A percentile compares a stretch with the other conserved stretches of the same genome.
Evolutionary conservation across 306 rosid species (phyloP).

Genomic region (Gillenia trifoliata): DNA sequence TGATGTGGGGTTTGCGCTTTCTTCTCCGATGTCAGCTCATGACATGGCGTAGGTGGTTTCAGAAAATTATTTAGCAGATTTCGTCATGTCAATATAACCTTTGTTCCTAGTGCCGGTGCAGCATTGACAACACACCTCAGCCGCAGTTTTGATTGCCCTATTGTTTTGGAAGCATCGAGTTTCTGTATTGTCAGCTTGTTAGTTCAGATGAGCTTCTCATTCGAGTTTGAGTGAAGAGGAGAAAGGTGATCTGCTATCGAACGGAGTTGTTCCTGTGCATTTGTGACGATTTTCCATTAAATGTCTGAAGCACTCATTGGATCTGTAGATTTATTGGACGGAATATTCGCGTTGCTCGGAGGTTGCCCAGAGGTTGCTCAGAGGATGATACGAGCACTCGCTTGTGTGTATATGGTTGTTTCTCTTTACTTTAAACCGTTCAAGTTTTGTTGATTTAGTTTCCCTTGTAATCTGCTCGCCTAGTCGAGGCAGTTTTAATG

Average conservation of each 20-base stretch:
- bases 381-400: not conserved
- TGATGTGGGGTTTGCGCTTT: constrained; percentile 3
- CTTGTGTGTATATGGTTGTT: constrained; percentile 12
- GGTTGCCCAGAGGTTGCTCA: not conserved
- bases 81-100: constrained; percentile 1
- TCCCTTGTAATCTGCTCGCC: constrained; percentile 9
- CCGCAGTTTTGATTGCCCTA: constrained; percentile 8
- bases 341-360: constrained; percentile 1
- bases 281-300: constrained; percentile 14
- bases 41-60: constrained; percentile 19
- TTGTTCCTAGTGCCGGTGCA: not conserved
- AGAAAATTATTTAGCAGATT: constrained; percentile 13
- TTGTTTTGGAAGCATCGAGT: constrained; percentile 9
- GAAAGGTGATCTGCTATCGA: not conserved
- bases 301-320: constrained; percentile 7
- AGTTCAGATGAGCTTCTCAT: constrained; percentile 8
- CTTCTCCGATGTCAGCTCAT: constrained; percentile 16
- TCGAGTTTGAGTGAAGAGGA: not conserved
- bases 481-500: constrained; percentile 1
- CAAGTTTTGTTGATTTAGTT: constrained; percentile 13
- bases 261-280: constrained; percentile 1
- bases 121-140: not conserved
- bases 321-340: constrained; percentile 22
- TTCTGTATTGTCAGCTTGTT: not conserved
- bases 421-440: not conserved